Percentiles rank a stretch among this genome's conserved stretches.
phyloP scores from a whole-genome alignment of 768 basidiomycete genomes.

The Asterophora lycoperdoides region DNA sequence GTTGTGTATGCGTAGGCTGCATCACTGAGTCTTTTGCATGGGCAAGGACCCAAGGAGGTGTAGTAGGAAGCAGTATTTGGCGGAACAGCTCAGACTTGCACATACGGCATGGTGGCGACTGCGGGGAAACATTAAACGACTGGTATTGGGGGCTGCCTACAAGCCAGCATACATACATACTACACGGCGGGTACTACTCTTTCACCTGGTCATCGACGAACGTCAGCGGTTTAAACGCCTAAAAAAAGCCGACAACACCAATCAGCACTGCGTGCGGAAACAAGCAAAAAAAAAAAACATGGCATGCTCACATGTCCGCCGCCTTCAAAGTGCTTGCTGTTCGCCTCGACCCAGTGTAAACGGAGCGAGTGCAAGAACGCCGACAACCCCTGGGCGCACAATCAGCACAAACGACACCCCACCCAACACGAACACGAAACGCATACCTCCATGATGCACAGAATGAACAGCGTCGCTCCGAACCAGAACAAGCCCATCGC shows the following conservation, averaged over 20 bases:
- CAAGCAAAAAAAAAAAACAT: slow-evolving; percentile 13
- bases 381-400: slow-evolving; percentile 66
- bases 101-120: too few species aligned
- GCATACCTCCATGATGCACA: slow-evolving; percentile 95
- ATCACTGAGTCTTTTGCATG: too few species aligned
- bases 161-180: neutral
- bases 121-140: neutral
- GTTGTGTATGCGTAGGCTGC: too few species aligned
- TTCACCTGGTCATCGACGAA: slow-evolving; percentile 39
- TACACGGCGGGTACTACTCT: slow-evolving; percentile 24
- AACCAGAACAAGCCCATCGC: slow-evolving; percentile 77
- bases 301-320: slow-evolving; percentile 66
- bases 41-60: too few species aligned
- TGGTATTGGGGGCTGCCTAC: neutral
- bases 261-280: slow-evolving; percentile 9
- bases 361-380: slow-evolving; percentile 96
- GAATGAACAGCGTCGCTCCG: slow-evolving; percentile 61
- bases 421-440: slow-evolving; percentile 12
- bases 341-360: slow-evolving; percentile 97
- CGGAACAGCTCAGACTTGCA: too few species aligned
- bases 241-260: slow-evolving; percentile 13
- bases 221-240: slow-evolving; percentile 48
- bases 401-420: slow-evolving; percentile 16
- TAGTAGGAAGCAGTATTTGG: too few species aligned
- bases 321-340: slow-evolving; percentile 93